Conservation (phyloP, 208 protist genomes). For the Trypanosoma cruzi region DNA sequence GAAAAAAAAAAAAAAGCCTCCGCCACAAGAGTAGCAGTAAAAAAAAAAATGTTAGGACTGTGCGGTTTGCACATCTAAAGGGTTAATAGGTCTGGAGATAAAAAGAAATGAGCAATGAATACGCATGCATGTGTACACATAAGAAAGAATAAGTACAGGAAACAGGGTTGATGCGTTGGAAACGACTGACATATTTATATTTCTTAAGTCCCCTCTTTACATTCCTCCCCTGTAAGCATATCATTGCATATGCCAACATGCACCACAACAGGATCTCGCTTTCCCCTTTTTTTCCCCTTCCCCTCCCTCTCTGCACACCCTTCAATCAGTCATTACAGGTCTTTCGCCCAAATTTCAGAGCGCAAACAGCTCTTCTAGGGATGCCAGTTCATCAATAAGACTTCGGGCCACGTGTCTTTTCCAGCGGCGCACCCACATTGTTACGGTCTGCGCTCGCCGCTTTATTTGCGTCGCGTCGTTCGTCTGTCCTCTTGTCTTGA, state of each 20-base stretch:
- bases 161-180: slow-evolving; percentile 12
- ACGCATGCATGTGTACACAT: background rate
- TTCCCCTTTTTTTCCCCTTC: background rate
- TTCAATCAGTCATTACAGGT: background rate
- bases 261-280: background rate
- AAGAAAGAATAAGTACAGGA: background rate
- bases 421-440: slow-evolving; percentile 60
- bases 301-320: background rate
- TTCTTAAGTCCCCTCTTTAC: slow-evolving; percentile 1
- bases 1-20: background rate
- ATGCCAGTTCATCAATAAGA: slow-evolving; percentile 30
- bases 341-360: background rate
- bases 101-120: background rate
- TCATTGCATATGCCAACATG: background rate
- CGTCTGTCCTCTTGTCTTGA: slow-evolving; percentile 11
- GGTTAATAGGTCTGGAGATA: background rate
- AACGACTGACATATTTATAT: slow-evolving; percentile 2
- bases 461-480: slow-evolving; percentile 23
- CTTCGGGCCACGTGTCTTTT: slow-evolving; percentile 27
- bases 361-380: slow-evolving; percentile 15
- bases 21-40: background rate
- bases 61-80: background rate
- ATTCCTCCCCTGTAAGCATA: background rate
- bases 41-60: background rate
- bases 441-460: slow-evolving; percentile 51